These are phyloP conservation scores for Eimeria tenella DNA, from an alignment of 169 alveolate species.

Conservation along the genomic window DNA sequence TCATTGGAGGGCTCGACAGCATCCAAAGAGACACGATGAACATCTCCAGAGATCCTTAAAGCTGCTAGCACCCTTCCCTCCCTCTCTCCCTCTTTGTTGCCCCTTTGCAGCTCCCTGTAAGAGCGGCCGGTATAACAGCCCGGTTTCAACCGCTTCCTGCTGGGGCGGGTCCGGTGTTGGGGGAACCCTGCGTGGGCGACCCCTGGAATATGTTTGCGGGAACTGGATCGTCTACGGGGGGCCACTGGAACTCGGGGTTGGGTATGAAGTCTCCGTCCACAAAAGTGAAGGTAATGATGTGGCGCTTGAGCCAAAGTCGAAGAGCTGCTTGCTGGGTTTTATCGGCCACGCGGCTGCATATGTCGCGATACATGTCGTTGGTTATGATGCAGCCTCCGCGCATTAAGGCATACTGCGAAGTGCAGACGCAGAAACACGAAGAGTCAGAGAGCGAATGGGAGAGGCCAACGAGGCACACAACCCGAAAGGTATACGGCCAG, in stretches of 20 bases:
- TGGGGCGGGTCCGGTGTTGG: too few relatives aligned
- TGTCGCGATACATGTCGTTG: slow-evolving; percentile 78
- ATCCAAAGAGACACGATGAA: too few relatives aligned
- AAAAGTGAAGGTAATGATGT: slow-evolving; percentile 75
- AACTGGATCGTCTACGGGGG: slow-evolving; percentile 45
- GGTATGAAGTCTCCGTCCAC: slow-evolving; percentile 80
- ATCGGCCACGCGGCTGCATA: slow-evolving; percentile 11
- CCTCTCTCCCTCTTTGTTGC: too few relatives aligned
- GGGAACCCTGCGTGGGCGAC: too few relatives aligned
- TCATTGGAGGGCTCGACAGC: too few relatives aligned
- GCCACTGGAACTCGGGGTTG: slow-evolving; percentile 81
- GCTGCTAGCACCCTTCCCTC: too few relatives aligned
- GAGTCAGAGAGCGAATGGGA: background rate
- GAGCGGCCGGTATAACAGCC: too few relatives aligned
- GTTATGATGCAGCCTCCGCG: slow-evolving; percentile 80
- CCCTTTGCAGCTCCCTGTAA: too few relatives aligned
- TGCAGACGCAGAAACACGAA: background rate
- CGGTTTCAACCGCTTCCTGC: too few relatives aligned
- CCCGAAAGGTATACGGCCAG: background rate
- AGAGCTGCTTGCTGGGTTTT: background rate
- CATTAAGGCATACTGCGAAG: slow-evolving; percentile 78
- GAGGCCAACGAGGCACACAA: background rate
- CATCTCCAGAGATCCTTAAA: too few relatives aligned
- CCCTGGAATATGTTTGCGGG: background rate
- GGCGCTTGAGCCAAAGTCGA: slow-evolving; percentile 63